Conservation (phyloP, 768 basidiomycete genomes). For the Cystofilobasidium macerans region DNA sequence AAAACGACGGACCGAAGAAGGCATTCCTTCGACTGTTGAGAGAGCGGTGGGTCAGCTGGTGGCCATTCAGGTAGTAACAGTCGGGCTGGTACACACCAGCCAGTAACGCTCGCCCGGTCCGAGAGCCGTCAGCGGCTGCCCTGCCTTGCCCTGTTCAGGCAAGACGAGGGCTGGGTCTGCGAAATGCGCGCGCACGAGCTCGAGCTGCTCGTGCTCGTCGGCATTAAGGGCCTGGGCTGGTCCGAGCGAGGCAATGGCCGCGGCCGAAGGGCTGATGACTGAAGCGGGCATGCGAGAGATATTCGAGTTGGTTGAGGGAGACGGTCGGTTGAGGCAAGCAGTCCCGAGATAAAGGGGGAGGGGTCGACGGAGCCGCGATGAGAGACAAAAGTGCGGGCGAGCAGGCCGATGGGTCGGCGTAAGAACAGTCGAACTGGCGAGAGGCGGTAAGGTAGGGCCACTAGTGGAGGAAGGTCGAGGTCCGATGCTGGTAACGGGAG, state of each 20-base stretch:
- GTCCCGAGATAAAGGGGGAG: too few relatives aligned
- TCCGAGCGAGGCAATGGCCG: neutral
- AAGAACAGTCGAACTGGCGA: too few relatives aligned
- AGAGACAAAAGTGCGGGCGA: too few relatives aligned
- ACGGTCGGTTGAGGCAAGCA: too few relatives aligned
- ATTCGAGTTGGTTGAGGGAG: too few relatives aligned
- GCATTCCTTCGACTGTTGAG: neutral
- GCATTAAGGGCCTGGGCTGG: neutral
- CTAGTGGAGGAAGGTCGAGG: too few relatives aligned
- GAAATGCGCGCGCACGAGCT: neutral
- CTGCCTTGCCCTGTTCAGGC: neutral
- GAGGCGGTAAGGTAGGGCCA: too few relatives aligned
- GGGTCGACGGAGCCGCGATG: too few relatives aligned
- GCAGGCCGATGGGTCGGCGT: too few relatives aligned
- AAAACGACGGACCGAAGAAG: neutral
- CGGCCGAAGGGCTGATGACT: neutral
- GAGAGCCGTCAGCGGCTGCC: neutral
- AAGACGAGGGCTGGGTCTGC: neutral
- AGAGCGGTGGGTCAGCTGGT: neutral
- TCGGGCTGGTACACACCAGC: constrained; percentile 9
- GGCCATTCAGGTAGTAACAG: neutral
- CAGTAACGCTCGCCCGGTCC: constrained; percentile 13
- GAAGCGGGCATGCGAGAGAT: neutral
- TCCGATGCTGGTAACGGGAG: too few relatives aligned
- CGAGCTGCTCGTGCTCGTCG: neutral